These are phyloP conservation scores for Salix viminalis DNA, from an alignment of 345 rosid species.

Conservation along the genomic window DNA sequence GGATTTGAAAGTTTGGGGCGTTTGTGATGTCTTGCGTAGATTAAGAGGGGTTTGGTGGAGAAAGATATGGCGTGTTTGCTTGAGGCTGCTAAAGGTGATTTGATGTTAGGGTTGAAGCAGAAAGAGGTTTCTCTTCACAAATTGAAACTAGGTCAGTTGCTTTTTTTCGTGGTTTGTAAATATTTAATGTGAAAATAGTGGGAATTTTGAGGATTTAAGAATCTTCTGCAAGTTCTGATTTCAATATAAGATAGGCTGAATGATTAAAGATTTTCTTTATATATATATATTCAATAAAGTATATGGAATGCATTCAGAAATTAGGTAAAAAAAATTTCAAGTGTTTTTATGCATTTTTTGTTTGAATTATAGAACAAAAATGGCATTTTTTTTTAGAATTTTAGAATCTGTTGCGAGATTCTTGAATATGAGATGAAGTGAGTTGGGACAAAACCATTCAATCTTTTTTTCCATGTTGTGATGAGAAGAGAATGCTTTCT, in stretches of 20 bases:
- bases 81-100: constrained; percentile 46
- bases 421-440: background rate
- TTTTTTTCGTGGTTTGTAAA: background rate
- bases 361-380: background rate
- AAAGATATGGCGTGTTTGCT: constrained; percentile 43
- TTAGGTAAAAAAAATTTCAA: background rate
- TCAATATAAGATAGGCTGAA: background rate
- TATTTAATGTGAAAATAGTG: background rate
- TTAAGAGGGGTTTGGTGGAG: constrained; percentile 33
- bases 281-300: background rate
- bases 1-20: constrained; percentile 28
- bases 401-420: background rate
- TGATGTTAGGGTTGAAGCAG: constrained; percentile 55
- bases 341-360: background rate
- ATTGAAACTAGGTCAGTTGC: constrained; percentile 46
- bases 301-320: background rate
- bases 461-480: background rate
- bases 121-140: constrained; percentile 45
- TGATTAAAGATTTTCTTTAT: background rate
- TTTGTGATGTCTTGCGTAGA: constrained; percentile 28
- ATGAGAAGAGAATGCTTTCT: background rate
- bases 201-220: background rate
- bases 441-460: background rate
- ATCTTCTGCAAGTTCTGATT: background rate
- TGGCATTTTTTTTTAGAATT: background rate